Base-by-base conservation (phyloP, 345 rosid species). In the rapeseed (Brassica napus) region DNA sequence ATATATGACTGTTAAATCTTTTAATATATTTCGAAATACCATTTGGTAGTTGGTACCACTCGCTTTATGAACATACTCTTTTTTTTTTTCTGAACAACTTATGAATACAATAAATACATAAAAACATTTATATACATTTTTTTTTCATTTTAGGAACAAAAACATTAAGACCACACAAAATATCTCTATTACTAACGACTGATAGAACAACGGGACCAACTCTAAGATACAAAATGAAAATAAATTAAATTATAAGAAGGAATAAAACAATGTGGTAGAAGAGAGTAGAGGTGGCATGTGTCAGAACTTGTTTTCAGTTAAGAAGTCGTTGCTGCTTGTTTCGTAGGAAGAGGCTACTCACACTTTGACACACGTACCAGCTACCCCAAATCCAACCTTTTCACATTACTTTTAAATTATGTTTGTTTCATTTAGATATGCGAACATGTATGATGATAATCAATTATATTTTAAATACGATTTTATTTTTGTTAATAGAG, bases 281-380 rank as follows among this genome's bases (percentile, higher is more conserved):
- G 63, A 74, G 63, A 64, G 8, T 31, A 64, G 34, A 65, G 63
- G 71, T 74, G 71, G 54, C 62, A 31, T 74, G 52, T 44, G 63
- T 60, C 70, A 74, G 71, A 65, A 34, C 52, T 64, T 65, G 77
- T 64, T 74, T 74, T 15, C 24, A 74, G 71, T 74, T 74, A 14
- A 31, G 63, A 74, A 64, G 71, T 74, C 71, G 71, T 74, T 74
- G 77, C 54, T 52, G 63, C 71, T 23, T 65, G 71, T 74, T 74
- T 74, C 71, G 76, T 62, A 61, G 59, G 28, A 59, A 61, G 15
- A 42, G 52, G 15, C 47, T 37, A 61, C 54, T 32, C 65, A 71
- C 74, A 71, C 21, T 55, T 71, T 32, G 34, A 55, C 31, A 55
- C 64, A 55, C 74, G 59, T 54, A 68, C 57, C 71, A 24, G 55